phyloP scores from a whole-genome alignment of 2,329 filamentous ascomycete species.

The Paracamarosporium sp. region DNA sequence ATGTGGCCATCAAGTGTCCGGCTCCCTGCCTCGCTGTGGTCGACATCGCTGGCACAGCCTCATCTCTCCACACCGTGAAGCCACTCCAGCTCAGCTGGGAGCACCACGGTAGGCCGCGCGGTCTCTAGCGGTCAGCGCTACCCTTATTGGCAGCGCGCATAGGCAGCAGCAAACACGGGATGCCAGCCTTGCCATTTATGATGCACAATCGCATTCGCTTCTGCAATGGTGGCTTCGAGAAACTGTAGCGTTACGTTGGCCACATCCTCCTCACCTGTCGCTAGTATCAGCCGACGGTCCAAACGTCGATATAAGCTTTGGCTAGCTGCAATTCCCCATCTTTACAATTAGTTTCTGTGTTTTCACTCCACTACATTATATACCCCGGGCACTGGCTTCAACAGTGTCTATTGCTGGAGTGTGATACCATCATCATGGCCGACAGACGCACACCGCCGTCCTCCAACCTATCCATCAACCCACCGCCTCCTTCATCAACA shows the following conservation, averaged over 20 bases:
- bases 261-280: no score
- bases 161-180: conserved; percentile 9
- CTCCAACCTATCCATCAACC: conserved; percentile 14
- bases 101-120: conserved; percentile 16
- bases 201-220: conserved; percentile 3
- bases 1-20: not conserved
- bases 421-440: conserved; percentile 24
- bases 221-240: not conserved
- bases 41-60: not conserved
- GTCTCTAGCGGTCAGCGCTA: conserved; percentile 3
- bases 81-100: not conserved
- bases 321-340: not conserved
- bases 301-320: conserved; percentile 1
- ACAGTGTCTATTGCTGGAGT: no score
- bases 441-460: conserved; percentile 17
- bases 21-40: not conserved
- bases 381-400: not conserved
- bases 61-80: not conserved
- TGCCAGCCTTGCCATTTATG: not conserved
- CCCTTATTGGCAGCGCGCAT: conserved; percentile 4
- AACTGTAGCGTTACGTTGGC: not conserved
- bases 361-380: not conserved
- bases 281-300: not conserved
- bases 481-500: conserved; percentile 22
- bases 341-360: no score